Conservation (phyloP, 805 yeast species). For the Candida schatavii region DNA sequence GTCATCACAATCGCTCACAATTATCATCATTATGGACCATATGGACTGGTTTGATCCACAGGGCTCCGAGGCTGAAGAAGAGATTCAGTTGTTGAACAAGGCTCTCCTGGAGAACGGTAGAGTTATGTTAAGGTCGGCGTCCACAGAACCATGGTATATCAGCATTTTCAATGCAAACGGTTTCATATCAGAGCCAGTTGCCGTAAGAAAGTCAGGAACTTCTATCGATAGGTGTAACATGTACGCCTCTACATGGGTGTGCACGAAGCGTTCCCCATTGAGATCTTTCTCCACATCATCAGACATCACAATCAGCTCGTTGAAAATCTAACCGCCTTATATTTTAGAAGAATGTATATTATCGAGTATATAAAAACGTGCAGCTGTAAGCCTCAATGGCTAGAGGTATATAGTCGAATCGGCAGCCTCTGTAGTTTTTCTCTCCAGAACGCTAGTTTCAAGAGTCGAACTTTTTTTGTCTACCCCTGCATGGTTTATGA, state of each 20-base stretch:
- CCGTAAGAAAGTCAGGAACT: constrained; percentile 57
- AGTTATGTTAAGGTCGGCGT: constrained; percentile 74
- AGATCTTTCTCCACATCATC: constrained; percentile 4
- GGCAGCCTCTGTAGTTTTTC: too few species aligned
- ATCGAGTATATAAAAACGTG: too few species aligned
- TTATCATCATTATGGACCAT: constrained; percentile 85
- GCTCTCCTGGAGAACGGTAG: constrained; percentile 69
- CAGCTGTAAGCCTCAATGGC: too few species aligned
- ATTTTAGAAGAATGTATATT: too few species aligned
- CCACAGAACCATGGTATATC: constrained; percentile 76
- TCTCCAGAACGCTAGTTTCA: too few species aligned
- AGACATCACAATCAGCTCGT: constrained; percentile 1
- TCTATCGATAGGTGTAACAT: constrained; percentile 79
- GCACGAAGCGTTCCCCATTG: constrained; percentile 45
- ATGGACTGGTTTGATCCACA: constrained; percentile 86
- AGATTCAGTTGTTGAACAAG: constrained; percentile 59
- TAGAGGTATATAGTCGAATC: too few species aligned
- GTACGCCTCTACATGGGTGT: constrained; percentile 89
- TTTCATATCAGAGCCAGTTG: constrained; percentile 67
- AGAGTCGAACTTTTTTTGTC: too few species aligned
- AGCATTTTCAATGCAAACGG: constrained; percentile 64
- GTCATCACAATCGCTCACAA: constrained; percentile 59
- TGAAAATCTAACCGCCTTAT: background rate
- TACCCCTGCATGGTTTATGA: too few species aligned
- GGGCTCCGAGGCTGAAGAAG: constrained; percentile 61